These are phyloP conservation scores for Populus hybrid DNA, from an alignment of 441 rosid species.

Conservation along the genomic window DNA sequence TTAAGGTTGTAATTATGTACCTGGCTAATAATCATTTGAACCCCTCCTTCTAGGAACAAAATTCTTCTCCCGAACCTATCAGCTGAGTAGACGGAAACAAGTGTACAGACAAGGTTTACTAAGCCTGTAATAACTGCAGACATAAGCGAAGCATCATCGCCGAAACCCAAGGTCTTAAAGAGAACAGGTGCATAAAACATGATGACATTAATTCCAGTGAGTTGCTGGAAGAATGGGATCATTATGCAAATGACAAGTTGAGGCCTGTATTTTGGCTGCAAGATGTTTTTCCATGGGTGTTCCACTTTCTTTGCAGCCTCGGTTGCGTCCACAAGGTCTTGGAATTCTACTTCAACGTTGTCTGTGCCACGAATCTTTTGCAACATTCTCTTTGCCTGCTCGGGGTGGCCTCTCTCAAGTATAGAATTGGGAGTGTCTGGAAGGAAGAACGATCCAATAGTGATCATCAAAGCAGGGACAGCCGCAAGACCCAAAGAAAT, in stretches of 20 bases:
- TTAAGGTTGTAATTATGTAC: conserved; percentile 20
- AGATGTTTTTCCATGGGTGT: too few species aligned
- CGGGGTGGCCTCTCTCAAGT: too few species aligned
- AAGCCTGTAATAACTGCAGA: conserved; percentile 4
- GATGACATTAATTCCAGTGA: too few species aligned
- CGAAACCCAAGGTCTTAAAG: conserved; percentile 51
- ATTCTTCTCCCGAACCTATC: conserved; percentile 52
- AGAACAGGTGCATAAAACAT: too few species aligned
- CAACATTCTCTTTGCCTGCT: too few species aligned
- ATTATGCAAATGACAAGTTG: too few species aligned
- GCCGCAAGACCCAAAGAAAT: conserved; percentile 37
- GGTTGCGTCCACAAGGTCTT: too few species aligned
- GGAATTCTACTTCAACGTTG: too few species aligned
- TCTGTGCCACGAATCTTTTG: too few species aligned
- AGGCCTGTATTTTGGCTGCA: too few species aligned
- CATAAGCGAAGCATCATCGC: conserved; percentile 52
- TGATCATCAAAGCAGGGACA: conserved; percentile 37
- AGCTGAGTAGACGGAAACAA: conserved; percentile 42
- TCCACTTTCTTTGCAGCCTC: too few species aligned
- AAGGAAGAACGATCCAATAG: conserved; percentile 29
- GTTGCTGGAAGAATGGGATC: too few species aligned
- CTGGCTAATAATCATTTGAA: conserved; percentile 55
- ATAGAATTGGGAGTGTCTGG: neutral
- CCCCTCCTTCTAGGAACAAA: conserved; percentile 55
- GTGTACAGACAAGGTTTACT: conserved; percentile 48